Base-by-base conservation (phyloP, 2,329 filamentous ascomycete species). In the Seiridium cupressi region DNA sequence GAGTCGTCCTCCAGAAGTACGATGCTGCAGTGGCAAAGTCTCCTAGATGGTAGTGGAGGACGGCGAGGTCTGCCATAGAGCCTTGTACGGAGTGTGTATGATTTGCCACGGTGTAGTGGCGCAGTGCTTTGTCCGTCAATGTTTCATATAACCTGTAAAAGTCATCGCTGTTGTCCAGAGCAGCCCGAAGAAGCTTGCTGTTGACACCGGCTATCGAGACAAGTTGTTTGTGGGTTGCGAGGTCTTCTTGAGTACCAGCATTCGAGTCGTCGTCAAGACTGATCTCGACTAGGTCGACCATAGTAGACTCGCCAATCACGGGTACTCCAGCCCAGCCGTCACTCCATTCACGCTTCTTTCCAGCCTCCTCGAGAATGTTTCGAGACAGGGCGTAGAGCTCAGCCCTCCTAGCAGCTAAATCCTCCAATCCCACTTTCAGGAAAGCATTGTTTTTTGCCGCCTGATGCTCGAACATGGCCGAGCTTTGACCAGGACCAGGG, bases 41-140 rank as follows among this genome's bases (percentile, higher is more conserved):
- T 31, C 85, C 84, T 3, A 91, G 80, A 61, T 90, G 85, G 66
- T 89, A 95, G 68, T 94, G 93, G 55, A 97, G 79, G 4, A 95
- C 84, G 1, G 93, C 95, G 51, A 98, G 82, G 73, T 99, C 95
- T 8, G 92, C 90, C 73, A 93, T 86, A 62, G 89, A 88, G 26
- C 88, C 84, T 66, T 96, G 88, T 1, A 90, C 88, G 6, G 92
- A 91, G 66, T 96, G 89, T 0, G 81, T 82, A 64, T 94, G 90
- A 59, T 88, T 90, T 4, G 93, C 92, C 4, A 92, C 86, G 11
- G 88, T 88, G 71, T 91, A 96, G 70, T 97, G 91, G 1, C 90
- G 89, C 60, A 96, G 84, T 3, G 93, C 89, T 63, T 91, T 89
- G 66, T 95, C 90, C 6, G 92, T 97, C n/a, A 97, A 80, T 8